Evolutionary conservation across 2,329 filamentous ascomycete species (phyloP), one percentile per base, ranked within the genome.

Genomic region (Stromatinia cepivora): DNA sequence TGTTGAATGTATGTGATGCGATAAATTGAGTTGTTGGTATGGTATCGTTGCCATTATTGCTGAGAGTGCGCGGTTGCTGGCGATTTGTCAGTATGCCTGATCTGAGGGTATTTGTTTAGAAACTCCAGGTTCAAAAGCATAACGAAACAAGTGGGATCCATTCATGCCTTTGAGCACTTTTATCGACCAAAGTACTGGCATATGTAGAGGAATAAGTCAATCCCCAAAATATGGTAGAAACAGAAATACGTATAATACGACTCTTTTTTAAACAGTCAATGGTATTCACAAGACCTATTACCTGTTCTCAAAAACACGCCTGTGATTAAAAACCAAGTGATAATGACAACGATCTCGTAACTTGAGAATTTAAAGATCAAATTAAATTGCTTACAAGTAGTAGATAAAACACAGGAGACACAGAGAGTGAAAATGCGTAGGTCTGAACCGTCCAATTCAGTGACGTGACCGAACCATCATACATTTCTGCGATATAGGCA

Each of bases 371-470:
- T 4, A 20, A 28, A 28, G 25, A 45, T 25, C 3, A 22, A 45
- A 39, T 62, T 7, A 13, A 22, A 2, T 62, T 20, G 36, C 66
- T 68, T 68, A 68, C 66, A 54, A 68, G 66, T 56, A 68, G 28
- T 63, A 68, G 57, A 34, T 68, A 63, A 28, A 68, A 68, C 13
- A 68, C 57, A 15, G 66, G 57, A 17, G 66, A 68, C 15, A 17
- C 31, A 28, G 57, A 36, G 15, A 48, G 25, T 54, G 66, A 54
- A 25, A 65, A 65, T 22, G 48, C 34, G 17, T 69, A 69, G 50
- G 59, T 42, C 34, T 69, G 67, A 39, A 69, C 67, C 20, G 59
- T 69, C 67, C 67, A 69, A 36, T 66, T 66, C 17, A 69, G 36
- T 6, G 48, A 68, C 2, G 42, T 68, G 20, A 56, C 39, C 13